Percentiles rank a stretch among this genome's conserved stretches.
These are phyloP conservation scores for Hypocrella siamensis DNA, from an alignment of 2,329 filamentous ascomycete species.

Conservation along the genomic window DNA sequence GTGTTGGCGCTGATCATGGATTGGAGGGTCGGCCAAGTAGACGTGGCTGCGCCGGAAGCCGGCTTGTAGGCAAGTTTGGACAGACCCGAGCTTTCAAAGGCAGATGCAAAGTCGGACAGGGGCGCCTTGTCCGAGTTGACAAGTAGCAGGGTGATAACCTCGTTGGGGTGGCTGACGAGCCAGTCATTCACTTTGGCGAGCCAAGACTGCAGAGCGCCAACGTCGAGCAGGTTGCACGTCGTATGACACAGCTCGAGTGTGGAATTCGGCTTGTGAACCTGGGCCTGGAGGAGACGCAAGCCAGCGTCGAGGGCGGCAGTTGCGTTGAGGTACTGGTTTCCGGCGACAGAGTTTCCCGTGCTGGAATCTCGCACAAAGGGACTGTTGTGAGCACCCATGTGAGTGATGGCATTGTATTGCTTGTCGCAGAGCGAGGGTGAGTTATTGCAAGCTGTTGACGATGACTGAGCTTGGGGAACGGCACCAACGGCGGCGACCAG, in stretches of 20 bases:
- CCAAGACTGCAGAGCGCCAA: slow-evolving; percentile 49
- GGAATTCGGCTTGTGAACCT: slow-evolving; percentile 48
- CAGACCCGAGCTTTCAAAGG: slow-evolving; percentile 44
- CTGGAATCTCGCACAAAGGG: slow-evolving; percentile 52
- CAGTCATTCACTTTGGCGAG: slow-evolving; percentile 47
- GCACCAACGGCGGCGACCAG: too few relatives aligned
- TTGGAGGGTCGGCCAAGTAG: slow-evolving; percentile 56
- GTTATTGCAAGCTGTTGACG: slow-evolving; percentile 54
- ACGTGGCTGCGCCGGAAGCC: slow-evolving; percentile 20
- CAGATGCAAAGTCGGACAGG: slow-evolving; percentile 35
- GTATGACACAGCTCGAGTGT: slow-evolving; percentile 57
- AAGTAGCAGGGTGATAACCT: slow-evolving; percentile 60
- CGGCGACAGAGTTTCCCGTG: slow-evolving; percentile 45
- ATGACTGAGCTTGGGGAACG: too few relatives aligned
- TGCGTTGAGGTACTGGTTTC: slow-evolving; percentile 62
- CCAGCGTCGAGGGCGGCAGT: slow-evolving; percentile 56
- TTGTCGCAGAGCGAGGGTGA: slow-evolving; percentile 56
- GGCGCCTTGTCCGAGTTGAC: slow-evolving; percentile 51
- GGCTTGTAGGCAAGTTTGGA: slow-evolving; percentile 45
- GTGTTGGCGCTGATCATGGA: slow-evolving; percentile 48
- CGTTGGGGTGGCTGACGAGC: slow-evolving; percentile 54
- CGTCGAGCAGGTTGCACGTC: slow-evolving; percentile 50
- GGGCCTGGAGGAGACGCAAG: slow-evolving; percentile 53
- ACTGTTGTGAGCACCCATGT: slow-evolving; percentile 63
- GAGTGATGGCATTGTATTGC: slow-evolving; percentile 60